Conservation (phyloP, 2,329 filamentous ascomycete genomes). For the Cyphellophora attinorum region DNA sequence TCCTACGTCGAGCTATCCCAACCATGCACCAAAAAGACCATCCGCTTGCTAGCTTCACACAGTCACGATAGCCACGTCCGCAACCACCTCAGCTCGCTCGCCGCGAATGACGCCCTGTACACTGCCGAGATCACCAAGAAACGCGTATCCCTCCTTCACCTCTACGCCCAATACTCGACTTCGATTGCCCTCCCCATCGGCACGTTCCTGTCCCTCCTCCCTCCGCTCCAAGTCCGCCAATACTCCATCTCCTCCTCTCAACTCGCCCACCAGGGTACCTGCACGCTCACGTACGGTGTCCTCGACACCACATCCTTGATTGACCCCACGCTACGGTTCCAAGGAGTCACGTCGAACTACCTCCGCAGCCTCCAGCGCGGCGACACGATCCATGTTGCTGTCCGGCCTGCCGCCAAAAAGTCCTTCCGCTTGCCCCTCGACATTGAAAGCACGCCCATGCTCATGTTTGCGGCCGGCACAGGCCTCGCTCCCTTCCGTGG, state of each 20-base stretch:
- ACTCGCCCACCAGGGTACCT: slow-evolving; percentile 44
- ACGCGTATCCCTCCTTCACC: no score
- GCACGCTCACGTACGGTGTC: slow-evolving; percentile 63
- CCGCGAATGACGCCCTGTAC: no score
- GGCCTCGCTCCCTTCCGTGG: slow-evolving; percentile 55
- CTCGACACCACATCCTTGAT: no score
- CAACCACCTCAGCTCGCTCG: no score
- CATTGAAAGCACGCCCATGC: slow-evolving; percentile 26
- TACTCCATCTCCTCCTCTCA: slow-evolving; percentile 74
- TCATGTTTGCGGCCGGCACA: slow-evolving; percentile 33
- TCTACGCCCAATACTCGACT: slow-evolving; percentile 21
- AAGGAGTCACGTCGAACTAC: slow-evolving; percentile 55
- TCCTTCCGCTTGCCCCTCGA: slow-evolving; percentile 28
- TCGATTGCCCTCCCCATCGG: slow-evolving; percentile 53
- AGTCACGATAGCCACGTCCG: no score
- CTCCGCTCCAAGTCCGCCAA: slow-evolving; percentile 68
- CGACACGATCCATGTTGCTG: slow-evolving; percentile 24
- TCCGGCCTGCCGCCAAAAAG: no score
- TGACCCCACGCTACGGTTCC: slow-evolving; percentile 35
- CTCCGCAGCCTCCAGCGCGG: slow-evolving; percentile 36
- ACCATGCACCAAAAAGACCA: slow-evolving; percentile 61
- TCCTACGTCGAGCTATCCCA: slow-evolving; percentile 66
- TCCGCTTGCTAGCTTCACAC: no score
- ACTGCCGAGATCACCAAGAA: no score
- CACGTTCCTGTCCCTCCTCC: slow-evolving; percentile 62